Evolutionary conservation across 352 stramenopile species (phyloP).

Genomic region (Globisporangium orthogonon): DNA sequence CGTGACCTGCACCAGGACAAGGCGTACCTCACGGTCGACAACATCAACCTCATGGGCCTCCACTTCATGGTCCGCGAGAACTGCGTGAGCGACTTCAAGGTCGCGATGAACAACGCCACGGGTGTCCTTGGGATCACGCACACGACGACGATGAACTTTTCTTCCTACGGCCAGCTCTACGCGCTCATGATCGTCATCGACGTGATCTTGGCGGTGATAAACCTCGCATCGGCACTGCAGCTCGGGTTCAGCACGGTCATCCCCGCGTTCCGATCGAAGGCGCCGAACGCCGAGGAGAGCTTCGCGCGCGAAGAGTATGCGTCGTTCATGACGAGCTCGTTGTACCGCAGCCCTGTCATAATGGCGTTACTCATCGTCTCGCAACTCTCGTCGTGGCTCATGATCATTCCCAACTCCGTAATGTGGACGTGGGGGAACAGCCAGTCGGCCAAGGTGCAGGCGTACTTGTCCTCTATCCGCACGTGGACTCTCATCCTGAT

Average conservation of each 20-base stretch:
- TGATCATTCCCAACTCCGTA: conserved; percentile 36
- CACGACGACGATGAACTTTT: conserved; percentile 30
- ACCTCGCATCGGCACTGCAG: conserved; percentile 5
- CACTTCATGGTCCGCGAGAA: conserved; percentile 28
- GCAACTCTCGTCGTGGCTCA: conserved; percentile 32
- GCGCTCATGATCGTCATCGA: conserved; percentile 17
- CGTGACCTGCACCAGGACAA: conserved; percentile 20
- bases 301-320: background rate
- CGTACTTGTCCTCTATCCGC: conserved; percentile 25
- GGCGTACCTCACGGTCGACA: conserved; percentile 19
- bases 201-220: conserved; percentile 26
- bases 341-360: conserved; percentile 28
- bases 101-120: conserved; percentile 6
- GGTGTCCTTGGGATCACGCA: conserved; percentile 18
- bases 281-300: background rate
- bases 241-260: background rate
- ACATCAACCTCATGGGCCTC: conserved; percentile 26
- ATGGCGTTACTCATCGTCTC: background rate
- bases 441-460: conserved; percentile 21
- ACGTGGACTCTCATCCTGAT: conserved; percentile 27
- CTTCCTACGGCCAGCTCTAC: conserved; percentile 39
- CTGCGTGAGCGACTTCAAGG: conserved; percentile 12
- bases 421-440: conserved; percentile 37
- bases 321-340: conserved; percentile 3
- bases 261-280: background rate